Percentiles rank a stretch among this genome's conserved stretches.
Evolutionary conservation across 352 stramenopile genomes (phyloP).

Genomic region (Globisporangium cystogenes): DNA sequence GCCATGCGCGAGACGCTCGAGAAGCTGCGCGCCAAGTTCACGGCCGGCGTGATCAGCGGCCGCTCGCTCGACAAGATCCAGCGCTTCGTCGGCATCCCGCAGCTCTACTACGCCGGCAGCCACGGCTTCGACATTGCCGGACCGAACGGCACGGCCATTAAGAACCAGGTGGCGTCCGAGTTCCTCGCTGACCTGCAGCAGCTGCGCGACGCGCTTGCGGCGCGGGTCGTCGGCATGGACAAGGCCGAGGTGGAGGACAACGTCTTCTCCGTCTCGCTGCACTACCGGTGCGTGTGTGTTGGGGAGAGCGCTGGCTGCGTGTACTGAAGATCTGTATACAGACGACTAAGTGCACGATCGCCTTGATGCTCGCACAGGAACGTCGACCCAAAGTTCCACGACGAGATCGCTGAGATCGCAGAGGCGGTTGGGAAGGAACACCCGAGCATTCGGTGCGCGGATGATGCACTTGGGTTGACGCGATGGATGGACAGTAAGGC

Average conservation of each 20-base stretch:
- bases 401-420: conserved; percentile 42
- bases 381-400: conserved; percentile 30
- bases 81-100: conserved; percentile 82
- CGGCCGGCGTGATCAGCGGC: conserved; percentile 83
- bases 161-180: conserved; percentile 80
- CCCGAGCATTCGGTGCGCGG: conserved; percentile 54
- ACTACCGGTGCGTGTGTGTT: conserved; percentile 60
- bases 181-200: conserved; percentile 62
- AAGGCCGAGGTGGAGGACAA: conserved; percentile 88
- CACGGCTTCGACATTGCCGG: conserved; percentile 89
- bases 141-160: conserved; percentile 67
- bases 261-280: conserved; percentile 84
- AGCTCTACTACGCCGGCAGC: conserved; percentile 87
- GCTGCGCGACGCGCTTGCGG: conserved; percentile 41
- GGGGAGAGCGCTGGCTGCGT: neutral
- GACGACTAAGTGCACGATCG: neutral
- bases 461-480: conserved; percentile 1
- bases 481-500: neutral
- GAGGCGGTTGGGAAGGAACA: conserved; percentile 32
- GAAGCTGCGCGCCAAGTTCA: conserved; percentile 73
- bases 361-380: conserved; percentile 30
- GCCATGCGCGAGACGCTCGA: conserved; percentile 68
- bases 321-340: neutral
- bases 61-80: conserved; percentile 87
- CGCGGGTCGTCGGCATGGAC: conserved; percentile 37